Conservation (phyloP, 1,284 basidiomycete species). For the Apiotrichum domesticum region DNA sequence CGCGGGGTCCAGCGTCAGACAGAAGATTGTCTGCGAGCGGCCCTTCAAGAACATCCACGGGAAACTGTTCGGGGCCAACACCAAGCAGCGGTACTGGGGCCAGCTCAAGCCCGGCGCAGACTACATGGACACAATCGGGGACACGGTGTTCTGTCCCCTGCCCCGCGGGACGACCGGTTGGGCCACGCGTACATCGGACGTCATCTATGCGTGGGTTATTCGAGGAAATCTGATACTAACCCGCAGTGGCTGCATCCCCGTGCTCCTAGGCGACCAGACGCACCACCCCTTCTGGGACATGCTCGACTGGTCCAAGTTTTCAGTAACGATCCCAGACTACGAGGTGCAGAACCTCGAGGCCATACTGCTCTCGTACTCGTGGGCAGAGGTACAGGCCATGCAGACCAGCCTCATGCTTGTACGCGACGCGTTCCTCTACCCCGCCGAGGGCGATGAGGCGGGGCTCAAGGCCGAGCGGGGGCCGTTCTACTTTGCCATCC, state of each 20-base stretch:
- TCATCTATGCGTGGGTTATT: slow-evolving; percentile 32
- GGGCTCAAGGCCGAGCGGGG: slow-evolving; percentile 11
- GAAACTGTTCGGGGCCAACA: slow-evolving; percentile 5
- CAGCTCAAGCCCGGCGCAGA: slow-evolving; percentile 4
- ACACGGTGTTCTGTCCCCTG: slow-evolving; percentile 42
- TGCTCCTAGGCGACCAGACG: slow-evolving; percentile 39
- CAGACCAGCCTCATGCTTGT: slow-evolving; percentile 44
- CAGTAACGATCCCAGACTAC: slow-evolving; percentile 33
- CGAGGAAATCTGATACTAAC: not conserved
- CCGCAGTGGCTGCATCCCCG: slow-evolving; percentile 44
- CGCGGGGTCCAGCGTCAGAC: slow-evolving; percentile 20
- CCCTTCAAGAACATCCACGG: slow-evolving; percentile 3
- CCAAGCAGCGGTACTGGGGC: slow-evolving; percentile 7
- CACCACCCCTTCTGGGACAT: slow-evolving; percentile 43
- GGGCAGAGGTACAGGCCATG: slow-evolving; percentile 27
- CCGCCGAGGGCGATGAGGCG: slow-evolving; percentile 22
- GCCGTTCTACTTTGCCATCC: slow-evolving; percentile 38
- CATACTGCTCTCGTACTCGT: slow-evolving; percentile 33
- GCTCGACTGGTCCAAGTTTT: slow-evolving; percentile 44
- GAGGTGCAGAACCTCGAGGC: slow-evolving; percentile 38
- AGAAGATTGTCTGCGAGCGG: slow-evolving; percentile 26
- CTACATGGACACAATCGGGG: slow-evolving; percentile 40
- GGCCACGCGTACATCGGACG: slow-evolving; percentile 43
- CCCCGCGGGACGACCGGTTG: slow-evolving; percentile 38
- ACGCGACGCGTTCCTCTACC: slow-evolving; percentile 45